Conservation (phyloP, 306 rosid genomes). For the Medicago arabica region DNA sequence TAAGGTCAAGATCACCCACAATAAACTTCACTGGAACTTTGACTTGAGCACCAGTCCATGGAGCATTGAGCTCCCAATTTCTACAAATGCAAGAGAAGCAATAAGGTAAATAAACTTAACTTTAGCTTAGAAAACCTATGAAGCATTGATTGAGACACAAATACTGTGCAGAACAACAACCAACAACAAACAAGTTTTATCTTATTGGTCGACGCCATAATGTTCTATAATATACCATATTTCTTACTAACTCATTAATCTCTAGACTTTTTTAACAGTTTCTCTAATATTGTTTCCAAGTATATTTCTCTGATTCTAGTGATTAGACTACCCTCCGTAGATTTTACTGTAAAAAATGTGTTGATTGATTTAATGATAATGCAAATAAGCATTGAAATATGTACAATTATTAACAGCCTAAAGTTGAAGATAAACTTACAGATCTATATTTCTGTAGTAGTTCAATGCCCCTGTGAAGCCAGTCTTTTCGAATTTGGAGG, state of each 20-base stretch:
- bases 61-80: constrained; percentile 83
- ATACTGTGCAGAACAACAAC: background rate
- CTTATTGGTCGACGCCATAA: too few relatives aligned
- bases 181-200: background rate
- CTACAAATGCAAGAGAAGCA: constrained; percentile 43
- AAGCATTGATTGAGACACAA: background rate
- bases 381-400: background rate
- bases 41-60: constrained; percentile 67
- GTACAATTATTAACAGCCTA: background rate
- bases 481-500: constrained; percentile 55
- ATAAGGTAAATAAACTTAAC: background rate
- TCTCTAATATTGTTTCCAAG: too few relatives aligned
- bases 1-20: constrained; percentile 77
- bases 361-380: background rate
- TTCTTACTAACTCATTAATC: too few relatives aligned
- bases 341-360: background rate
- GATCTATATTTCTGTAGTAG: constrained; percentile 74
- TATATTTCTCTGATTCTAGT: too few relatives aligned
- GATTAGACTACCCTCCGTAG: too few relatives aligned
- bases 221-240: too few relatives aligned
- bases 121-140: background rate
- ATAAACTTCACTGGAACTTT: constrained; percentile 80
- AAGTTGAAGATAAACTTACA: constrained; percentile 47
- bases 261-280: too few relatives aligned
- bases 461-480: constrained; percentile 76